Conservation (phyloP, 1,284 basidiomycete genomes). For the Coriolopsis trogii region DNA sequence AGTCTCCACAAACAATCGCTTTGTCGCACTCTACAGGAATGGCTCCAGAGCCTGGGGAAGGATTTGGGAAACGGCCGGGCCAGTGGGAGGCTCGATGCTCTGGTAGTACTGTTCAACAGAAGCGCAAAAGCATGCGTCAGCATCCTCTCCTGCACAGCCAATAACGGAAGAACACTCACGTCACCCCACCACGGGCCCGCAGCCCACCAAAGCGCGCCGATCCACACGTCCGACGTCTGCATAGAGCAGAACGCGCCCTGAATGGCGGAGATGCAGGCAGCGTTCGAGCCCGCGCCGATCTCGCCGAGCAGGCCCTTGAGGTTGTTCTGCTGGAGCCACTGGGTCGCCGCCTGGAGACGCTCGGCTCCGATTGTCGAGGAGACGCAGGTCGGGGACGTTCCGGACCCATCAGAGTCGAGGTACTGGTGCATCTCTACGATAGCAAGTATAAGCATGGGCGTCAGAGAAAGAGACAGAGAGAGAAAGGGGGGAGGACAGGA, state of each 20-base stretch:
- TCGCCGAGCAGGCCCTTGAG: constrained; percentile 69
- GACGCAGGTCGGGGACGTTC: constrained; percentile 57
- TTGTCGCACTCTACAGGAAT: constrained; percentile 51
- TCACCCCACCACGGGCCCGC: constrained; percentile 65
- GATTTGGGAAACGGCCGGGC: constrained; percentile 51
- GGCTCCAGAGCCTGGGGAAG: constrained; percentile 60
- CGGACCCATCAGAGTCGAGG: constrained; percentile 67
- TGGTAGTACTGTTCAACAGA: constrained; percentile 65
- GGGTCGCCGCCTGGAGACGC: constrained; percentile 56
- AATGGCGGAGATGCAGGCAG: constrained; percentile 52
- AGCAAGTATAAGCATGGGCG: background rate
- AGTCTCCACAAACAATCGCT: background rate
- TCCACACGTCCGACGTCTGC: constrained; percentile 58
- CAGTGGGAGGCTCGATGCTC: constrained; percentile 65
- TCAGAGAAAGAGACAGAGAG: background rate
- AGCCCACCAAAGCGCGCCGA: constrained; percentile 61
- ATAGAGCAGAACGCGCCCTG: constrained; percentile 59
- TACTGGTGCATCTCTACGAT: constrained; percentile 67
- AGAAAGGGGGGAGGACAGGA: background rate
- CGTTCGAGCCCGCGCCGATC: constrained; percentile 61
- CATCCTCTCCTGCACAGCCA: background rate
- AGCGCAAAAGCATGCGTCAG: constrained; percentile 2
- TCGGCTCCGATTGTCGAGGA: constrained; percentile 61
- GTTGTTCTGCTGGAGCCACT: constrained; percentile 60
- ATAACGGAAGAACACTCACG: constrained; percentile 39